phyloP scores from a whole-genome alignment of 2,329 filamentous ascomycete species.

The Aureobasidium sp. region DNA sequence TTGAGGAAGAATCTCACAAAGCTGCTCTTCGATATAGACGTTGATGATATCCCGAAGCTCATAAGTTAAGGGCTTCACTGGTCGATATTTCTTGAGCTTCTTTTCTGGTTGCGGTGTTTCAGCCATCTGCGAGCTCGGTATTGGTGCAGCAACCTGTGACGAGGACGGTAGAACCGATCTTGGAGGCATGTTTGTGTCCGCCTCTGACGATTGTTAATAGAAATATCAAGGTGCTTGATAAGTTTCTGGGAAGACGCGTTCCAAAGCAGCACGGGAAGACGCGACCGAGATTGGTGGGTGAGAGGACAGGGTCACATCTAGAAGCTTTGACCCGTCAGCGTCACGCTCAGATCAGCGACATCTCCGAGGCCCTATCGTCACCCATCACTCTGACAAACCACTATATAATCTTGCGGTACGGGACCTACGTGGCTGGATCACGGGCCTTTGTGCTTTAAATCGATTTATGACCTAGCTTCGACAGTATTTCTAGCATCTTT shows the following conservation, averaged over 20 bases:
- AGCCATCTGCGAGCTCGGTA: constrained; percentile 7
- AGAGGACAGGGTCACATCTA: not conserved
- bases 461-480: not conserved
- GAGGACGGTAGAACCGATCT: not conserved
- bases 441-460: not conserved
- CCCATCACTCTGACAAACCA: constrained; percentile 1
- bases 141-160: not conserved
- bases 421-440: constrained; percentile 3
- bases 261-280: constrained; percentile 3
- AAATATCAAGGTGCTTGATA: not conserved
- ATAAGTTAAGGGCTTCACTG: constrained; percentile 48
- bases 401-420: not conserved
- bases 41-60: constrained; percentile 58
- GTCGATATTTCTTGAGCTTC: constrained; percentile 12
- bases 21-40: constrained; percentile 64
- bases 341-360: not conserved
- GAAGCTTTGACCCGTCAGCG: not conserved
- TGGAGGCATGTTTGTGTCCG: not conserved
- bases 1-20: constrained; percentile 42
- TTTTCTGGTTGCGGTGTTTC: not conserved
- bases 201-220: not conserved
- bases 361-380: not conserved
- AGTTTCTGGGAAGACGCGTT: constrained; percentile 4
- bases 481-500: not conserved
- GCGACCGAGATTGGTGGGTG: not conserved